Evolutionary conservation across 371 early-diverging fungal species (phyloP), one percentile per base, ranked within the genome.

Genomic region (Mucor circinelloides): DNA sequence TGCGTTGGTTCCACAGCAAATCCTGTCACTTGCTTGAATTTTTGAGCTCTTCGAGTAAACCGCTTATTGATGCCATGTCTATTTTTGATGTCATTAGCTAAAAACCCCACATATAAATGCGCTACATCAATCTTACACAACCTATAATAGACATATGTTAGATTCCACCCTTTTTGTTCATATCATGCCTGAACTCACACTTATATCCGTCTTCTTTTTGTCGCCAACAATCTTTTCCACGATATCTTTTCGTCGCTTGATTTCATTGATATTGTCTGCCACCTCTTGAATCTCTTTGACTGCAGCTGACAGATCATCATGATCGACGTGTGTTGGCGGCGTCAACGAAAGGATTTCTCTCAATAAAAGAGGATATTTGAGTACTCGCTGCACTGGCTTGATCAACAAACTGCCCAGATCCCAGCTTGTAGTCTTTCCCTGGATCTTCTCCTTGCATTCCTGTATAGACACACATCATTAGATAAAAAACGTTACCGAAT

Each of bases 321-420:
- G 83, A 68, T 92, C 93, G 4, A 85, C 69, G 66, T 93, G 89
- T 4, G 74, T 75, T 3, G 81, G 68, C 8, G 86, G 79, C 15
- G 92, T 92, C 28, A 86, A 71, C 6, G 82, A 75, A 15, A 89
- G 70, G 6, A 94, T 81, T 81, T 89, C 86, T 90, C 89, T 71
- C 27, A 64, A 60, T 28, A 44, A 30, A 10, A 75, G 52, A 34
- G 94, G 94, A 65, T 93, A 94, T 68, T 94, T 94, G 19, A 94
- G 79, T 9, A 95, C 92, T n/a, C 95, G 79, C 66, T 95, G 95
- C n/a, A 94, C 93, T n/a, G 95, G 95, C 64, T 94, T 94, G 73
- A 95, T 93, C 40, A 95, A 73, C 71, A 94, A 72, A 67, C 89
- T 87, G 1, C 86, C 85, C 27, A 95, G 73, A 82, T 94, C 94